Evolutionary conservation across 1,284 basidiomycete genomes (phyloP).

Genomic region (Vanrija humicola): DNA sequence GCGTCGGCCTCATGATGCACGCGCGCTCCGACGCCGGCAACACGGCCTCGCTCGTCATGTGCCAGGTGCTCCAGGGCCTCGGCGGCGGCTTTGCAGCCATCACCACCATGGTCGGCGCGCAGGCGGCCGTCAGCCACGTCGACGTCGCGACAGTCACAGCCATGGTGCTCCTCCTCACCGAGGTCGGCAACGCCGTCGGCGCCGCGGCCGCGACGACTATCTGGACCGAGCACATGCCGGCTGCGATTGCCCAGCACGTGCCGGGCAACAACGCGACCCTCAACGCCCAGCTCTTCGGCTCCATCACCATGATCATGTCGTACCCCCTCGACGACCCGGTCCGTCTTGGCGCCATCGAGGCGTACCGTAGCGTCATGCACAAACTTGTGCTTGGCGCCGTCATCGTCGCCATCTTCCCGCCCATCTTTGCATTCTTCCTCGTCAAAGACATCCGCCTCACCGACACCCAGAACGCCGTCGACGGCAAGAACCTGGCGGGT

Average conservation of each 20-base stretch:
- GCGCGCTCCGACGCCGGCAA: constrained; percentile 62
- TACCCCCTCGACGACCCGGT: constrained; percentile 56
- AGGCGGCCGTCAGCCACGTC: constrained; percentile 68
- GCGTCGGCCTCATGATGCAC: constrained; percentile 68
- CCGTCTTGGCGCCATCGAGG: constrained; percentile 57
- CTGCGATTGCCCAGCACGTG: constrained; percentile 56
- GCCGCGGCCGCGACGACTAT: constrained; percentile 48
- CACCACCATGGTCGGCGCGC: constrained; percentile 67
- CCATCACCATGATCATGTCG: constrained; percentile 53
- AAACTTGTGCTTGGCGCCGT: constrained; percentile 38
- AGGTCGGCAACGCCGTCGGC: constrained; percentile 55
- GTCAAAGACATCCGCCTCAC: constrained; percentile 49
- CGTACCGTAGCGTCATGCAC: constrained; percentile 48
- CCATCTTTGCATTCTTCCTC: constrained; percentile 41
- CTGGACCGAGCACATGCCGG: constrained; percentile 51
- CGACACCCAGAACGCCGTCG: constrained; percentile 51
- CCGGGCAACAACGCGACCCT: constrained; percentile 44
- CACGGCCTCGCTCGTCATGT: constrained; percentile 53
- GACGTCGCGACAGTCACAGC: constrained; percentile 80
- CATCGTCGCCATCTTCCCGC: constrained; percentile 46
- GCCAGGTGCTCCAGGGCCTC: constrained; percentile 51
- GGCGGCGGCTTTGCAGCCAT: constrained; percentile 64
- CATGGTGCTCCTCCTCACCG: constrained; percentile 63
- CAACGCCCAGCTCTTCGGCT: constrained; percentile 53
- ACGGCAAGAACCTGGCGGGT: constrained; percentile 42